phyloP scores from a whole-genome alignment of 768 basidiomycete species.

The Lenzites betulinus region DNA sequence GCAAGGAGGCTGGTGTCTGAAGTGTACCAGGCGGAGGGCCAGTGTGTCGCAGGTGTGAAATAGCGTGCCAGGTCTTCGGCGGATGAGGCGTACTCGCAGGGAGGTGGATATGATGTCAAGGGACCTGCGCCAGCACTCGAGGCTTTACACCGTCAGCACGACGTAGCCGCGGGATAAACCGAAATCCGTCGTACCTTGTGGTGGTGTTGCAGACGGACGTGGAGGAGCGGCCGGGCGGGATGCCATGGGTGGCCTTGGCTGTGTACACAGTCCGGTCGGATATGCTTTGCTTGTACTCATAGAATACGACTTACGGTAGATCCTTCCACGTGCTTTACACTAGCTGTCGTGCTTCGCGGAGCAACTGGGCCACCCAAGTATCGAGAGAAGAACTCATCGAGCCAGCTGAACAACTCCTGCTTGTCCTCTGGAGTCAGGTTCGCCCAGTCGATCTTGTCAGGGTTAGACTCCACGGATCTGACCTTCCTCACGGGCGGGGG shows the following conservation, averaged over 20 bases:
- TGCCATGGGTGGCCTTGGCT: neutral
- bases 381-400: conserved; percentile 77
- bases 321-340: neutral
- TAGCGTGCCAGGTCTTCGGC: conserved; percentile 48
- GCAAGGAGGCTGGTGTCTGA: conserved; percentile 30
- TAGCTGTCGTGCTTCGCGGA: neutral
- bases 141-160: neutral
- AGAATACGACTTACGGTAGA: conserved; percentile 9
- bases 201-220: neutral
- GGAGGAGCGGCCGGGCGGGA: neutral
- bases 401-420: conserved; percentile 71
- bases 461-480: conserved; percentile 9
- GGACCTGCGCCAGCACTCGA: neutral
- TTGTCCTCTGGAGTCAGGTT: conserved; percentile 71
- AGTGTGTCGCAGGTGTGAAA: conserved; percentile 44
- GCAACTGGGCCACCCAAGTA: conserved; percentile 33
- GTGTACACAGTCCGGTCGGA: neutral
- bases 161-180: too few relatives aligned
- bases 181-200: neutral
- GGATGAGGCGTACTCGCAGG: conserved; percentile 35
- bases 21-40: conserved; percentile 47
- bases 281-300: neutral
- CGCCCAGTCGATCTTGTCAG: conserved; percentile 61
- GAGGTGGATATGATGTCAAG: conserved; percentile 38
- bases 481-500: conserved; percentile 7